Base-by-base conservation (phyloP, 805 yeast species). In the Starmerella stigmatis region DNA sequence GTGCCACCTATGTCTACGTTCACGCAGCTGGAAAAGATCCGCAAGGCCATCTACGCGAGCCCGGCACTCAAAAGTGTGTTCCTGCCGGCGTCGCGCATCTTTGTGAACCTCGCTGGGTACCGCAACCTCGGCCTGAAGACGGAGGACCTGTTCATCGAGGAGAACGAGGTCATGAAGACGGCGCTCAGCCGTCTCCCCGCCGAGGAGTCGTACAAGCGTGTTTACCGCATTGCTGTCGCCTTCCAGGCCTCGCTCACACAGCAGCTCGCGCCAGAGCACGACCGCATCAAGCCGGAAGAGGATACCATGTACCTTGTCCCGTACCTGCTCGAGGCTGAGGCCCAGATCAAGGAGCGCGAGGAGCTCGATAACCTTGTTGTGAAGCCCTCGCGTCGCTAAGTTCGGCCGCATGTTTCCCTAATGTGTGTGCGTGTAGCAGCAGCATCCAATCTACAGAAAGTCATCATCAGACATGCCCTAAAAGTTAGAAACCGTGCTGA, bases 261-360 rank as follows among this genome's bases (percentile, higher is more conserved):
- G 65, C 86, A 83, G 60, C 67, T 92, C 50, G 74, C 92, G 59
- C 94, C 97, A 59, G 72, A 76, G 51, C 74, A 74, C 60, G 80
- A 89, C 68, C 81, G 80, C 59, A 71, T 84, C 51, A 76, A 78
- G 64, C 76, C 86, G 25, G 84, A 78, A 61, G 89, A 89, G 43
- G 67, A 64, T 57, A 61, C 59, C 33, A 44, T 60, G 57, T 88
- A 86, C 71, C 73, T 92, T 62, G 67, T 83, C 49, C 96, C 96
- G 57, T 83, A 82, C 71, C 71, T 92, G 51, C 75, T 88, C 61
- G 96, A 92, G 73, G 94, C 89, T 51, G 97, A 92, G 72, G 85
- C 84, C 59, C 96, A 85, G 67, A 81, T 79, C 41, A 72, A 74
- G 53, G 98, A 92, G 73, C 86, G 81, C 70, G 79, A 74, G 51